A percentile compares a stretch with the other conserved stretches of the same genome.
Evolutionary conservation across 2,329 filamentous ascomycete species (phyloP).

Genomic region (Fusarium buharicum): DNA sequence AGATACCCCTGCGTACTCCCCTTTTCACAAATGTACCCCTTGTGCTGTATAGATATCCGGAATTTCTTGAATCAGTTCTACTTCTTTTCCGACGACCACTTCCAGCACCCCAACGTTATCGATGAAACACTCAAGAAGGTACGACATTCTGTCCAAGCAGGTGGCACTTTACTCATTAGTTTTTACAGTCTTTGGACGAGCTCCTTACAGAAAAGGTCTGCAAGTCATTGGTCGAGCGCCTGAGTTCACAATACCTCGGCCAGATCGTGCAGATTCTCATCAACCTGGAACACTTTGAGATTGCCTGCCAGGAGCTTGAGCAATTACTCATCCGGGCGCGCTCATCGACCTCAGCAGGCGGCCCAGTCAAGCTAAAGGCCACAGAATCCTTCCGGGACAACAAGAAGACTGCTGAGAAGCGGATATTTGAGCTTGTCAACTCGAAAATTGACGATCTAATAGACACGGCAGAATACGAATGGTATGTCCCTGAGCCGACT

Average conservation of each 20-base stretch:
- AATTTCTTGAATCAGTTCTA: conserved; percentile 99
- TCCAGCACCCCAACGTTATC: conserved; percentile 88
- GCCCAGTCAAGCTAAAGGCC: conserved; percentile 80
- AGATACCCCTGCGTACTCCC: conserved; percentile 95
- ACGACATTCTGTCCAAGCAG: conserved; percentile 2
- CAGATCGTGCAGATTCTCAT: conserved; percentile 99
- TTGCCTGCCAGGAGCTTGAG: conserved; percentile 89
- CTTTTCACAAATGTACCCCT: conserved; percentile 98
- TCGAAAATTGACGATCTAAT: conserved; percentile 98
- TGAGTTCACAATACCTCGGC: conserved; percentile 92
- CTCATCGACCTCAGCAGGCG: conserved; percentile 82
- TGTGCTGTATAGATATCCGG: conserved; percentile 97
- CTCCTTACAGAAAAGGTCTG: conserved; percentile 94
- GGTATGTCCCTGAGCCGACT: conserved; percentile 58
- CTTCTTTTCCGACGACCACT: conserved; percentile 96
- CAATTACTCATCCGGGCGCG: conserved; percentile 84
- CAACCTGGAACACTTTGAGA: conserved; percentile 96
- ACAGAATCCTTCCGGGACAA: conserved; percentile 88
- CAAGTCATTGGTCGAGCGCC: conserved; percentile 84
- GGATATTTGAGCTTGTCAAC: conserved; percentile 98
- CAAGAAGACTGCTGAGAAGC: conserved; percentile 96
- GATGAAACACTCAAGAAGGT: conserved; percentile 89
- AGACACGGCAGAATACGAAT: conserved; percentile 97
- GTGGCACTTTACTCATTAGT: conserved; percentile 15
- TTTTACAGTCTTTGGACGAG: conserved; percentile 85